Conservation (phyloP, 2,329 filamentous ascomycete genomes). For the Sclerotinia sclerotiorum region DNA sequence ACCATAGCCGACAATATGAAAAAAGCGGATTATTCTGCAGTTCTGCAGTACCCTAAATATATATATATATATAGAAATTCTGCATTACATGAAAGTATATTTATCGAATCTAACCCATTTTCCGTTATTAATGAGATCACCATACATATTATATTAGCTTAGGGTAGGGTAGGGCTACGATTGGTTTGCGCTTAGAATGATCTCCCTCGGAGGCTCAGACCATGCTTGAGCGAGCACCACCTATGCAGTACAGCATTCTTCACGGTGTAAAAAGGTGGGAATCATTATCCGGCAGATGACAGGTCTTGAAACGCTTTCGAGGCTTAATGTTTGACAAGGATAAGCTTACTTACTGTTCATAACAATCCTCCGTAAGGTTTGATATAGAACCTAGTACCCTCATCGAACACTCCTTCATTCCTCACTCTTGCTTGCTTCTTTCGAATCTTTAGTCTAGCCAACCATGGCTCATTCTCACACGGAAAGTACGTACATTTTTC, state of each 20-base stretch:
- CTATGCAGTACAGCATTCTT: background rate
- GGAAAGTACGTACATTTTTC: background rate
- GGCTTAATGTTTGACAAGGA: slow-evolving; percentile 33
- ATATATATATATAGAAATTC: background rate
- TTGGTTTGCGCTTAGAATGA: background rate
- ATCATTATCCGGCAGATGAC: slow-evolving; percentile 9
- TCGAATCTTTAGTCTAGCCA: background rate
- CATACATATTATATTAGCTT: slow-evolving; percentile 5
- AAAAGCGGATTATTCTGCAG: background rate
- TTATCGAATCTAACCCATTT: background rate
- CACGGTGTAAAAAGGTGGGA: background rate
- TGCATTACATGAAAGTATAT: background rate
- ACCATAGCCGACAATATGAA: background rate
- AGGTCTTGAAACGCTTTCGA: slow-evolving; percentile 31
- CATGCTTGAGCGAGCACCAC: slow-evolving; percentile 8
- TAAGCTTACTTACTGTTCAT: slow-evolving; percentile 6
- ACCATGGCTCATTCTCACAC: background rate
- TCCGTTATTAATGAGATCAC: slow-evolving; percentile 5
- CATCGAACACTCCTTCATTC: slow-evolving; percentile 18
- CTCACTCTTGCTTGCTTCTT: slow-evolving; percentile 28
- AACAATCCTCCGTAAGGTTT: slow-evolving; percentile 23
- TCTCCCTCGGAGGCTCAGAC: background rate
- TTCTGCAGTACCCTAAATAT: background rate
- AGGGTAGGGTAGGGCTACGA: background rate
- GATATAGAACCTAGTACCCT: slow-evolving; percentile 13